These are phyloP conservation scores for Chaetoscypha palmicola DNA, from an alignment of 2,329 filamentous ascomycete species.

Conservation along the genomic window DNA sequence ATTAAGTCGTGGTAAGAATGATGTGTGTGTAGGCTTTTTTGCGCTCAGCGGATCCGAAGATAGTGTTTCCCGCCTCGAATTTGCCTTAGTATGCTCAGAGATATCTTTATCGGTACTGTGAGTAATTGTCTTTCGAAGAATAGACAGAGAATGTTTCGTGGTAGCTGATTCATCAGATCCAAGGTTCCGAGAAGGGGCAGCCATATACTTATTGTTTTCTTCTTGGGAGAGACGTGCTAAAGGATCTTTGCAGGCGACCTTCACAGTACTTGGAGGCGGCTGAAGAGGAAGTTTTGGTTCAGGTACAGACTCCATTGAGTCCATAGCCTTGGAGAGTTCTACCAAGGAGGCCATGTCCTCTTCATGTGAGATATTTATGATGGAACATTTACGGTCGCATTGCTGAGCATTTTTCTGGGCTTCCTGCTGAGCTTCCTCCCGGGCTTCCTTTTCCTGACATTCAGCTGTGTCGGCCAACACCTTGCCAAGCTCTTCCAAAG, in stretches of 20 bases:
- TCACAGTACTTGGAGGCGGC: too few species aligned
- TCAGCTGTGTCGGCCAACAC: slow-evolving; percentile 10
- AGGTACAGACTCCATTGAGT: too few species aligned
- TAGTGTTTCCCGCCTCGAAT: background rate
- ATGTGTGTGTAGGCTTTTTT: background rate
- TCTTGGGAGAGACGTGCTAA: slow-evolving; percentile 16
- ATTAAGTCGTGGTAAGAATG: background rate
- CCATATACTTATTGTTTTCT: slow-evolving; percentile 19
- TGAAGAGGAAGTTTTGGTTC: too few species aligned
- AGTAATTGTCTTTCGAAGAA: too few species aligned
- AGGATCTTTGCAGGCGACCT: slow-evolving; percentile 6
- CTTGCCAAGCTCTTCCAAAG: slow-evolving; percentile 20
- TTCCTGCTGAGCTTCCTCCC: background rate
- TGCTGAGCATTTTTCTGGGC: too few species aligned
- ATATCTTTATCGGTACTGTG: too few species aligned
- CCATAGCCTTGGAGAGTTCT: background rate
- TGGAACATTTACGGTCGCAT: background rate
- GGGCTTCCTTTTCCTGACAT: background rate
- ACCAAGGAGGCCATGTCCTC: background rate
- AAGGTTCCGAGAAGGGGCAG: slow-evolving; percentile 15
- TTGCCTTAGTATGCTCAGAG: background rate
- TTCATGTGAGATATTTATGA: background rate
- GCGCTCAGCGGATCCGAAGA: background rate
- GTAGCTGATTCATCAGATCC: background rate
- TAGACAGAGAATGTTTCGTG: background rate